Percentiles rank a stretch among this genome's conserved stretches.
Conservation (phyloP, 192 early-diverging fungal species). For the Lobosporangium transversale region DNA sequence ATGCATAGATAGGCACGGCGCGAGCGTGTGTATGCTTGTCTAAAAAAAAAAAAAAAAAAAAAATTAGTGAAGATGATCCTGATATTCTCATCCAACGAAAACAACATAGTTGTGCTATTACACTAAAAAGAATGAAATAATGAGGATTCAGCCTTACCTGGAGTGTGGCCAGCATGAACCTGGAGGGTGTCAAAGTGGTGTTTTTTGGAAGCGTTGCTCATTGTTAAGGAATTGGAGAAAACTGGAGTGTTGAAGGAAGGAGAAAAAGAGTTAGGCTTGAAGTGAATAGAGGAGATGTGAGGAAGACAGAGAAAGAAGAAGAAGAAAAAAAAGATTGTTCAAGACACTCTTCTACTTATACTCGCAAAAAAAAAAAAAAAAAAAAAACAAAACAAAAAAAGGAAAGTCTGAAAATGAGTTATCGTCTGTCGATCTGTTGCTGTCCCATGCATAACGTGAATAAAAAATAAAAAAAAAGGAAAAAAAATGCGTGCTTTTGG, state of each 20-base stretch:
- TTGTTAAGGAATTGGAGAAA: neutral
- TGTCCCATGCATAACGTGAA: too few relatives aligned
- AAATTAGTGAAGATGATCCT: too few relatives aligned
- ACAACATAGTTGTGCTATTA: too few relatives aligned
- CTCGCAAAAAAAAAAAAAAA: slow-evolving; percentile 2
- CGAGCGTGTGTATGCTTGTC: slow-evolving; percentile 77
- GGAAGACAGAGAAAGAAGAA: neutral
- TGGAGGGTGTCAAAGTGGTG: slow-evolving; percentile 90
- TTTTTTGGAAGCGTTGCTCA: slow-evolving; percentile 21
- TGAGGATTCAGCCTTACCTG: too few relatives aligned
- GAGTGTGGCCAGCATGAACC: slow-evolving; percentile 84
- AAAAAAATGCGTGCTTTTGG: slow-evolving; percentile 29
- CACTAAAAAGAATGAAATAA: too few relatives aligned
- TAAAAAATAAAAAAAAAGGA: too few relatives aligned
- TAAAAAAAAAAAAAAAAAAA: neutral
- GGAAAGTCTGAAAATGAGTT: neutral
- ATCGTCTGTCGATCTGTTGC: too few relatives aligned
- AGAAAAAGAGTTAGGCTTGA: slow-evolving; percentile 2
- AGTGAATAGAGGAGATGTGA: neutral
- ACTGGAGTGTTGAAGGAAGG: neutral
- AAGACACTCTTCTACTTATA: too few relatives aligned
- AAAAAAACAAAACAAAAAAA: neutral
- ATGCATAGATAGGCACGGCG: slow-evolving; percentile 93
- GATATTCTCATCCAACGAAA: too few relatives aligned
- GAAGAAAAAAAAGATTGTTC: neutral